Evolutionary conservation across 108 stramenopile genomes (phyloP).

Genomic region (Parietichytrium sp.): DNA sequence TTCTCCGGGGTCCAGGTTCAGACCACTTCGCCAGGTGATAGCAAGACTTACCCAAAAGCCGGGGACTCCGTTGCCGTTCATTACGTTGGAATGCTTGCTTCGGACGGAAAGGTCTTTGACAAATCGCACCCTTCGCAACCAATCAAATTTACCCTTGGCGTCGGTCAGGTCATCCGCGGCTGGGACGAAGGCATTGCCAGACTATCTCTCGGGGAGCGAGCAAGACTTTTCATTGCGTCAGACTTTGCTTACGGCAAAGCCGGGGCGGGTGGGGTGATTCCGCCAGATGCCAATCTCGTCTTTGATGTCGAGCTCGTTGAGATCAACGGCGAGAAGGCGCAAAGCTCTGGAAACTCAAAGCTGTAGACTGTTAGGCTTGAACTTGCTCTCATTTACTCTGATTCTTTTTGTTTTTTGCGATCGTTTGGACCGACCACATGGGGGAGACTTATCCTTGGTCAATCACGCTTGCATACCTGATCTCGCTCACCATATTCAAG

Average conservation of each 20-base stretch:
- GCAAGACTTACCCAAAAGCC: conserved; percentile 42
- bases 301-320: conserved; percentile 55
- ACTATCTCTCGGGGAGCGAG: background rate
- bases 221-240: conserved; percentile 66
- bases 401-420: no score
- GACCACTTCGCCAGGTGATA: conserved; percentile 45
- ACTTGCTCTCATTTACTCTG: no score
- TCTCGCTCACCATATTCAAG: no score
- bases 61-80: conserved; percentile 37
- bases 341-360: no score
- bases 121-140: conserved; percentile 69
- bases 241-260: conserved; percentile 78
- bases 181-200: conserved; percentile 59
- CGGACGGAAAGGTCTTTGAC: conserved; percentile 74
- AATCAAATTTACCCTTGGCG: conserved; percentile 71
- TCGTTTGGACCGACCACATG: no score
- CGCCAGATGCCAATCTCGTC: conserved; percentile 51
- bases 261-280: conserved; percentile 79
- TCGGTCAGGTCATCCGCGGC: conserved; percentile 71
- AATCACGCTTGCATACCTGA: no score
- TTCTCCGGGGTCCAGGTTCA: conserved; percentile 39
- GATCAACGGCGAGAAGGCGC: no score
- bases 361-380: no score
- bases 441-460: no score
- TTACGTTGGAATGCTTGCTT: conserved; percentile 58